These are phyloP conservation scores for Epipyxis sp. DNA, from an alignment of 108 stramenopile genomes.

Conservation along the genomic window DNA sequence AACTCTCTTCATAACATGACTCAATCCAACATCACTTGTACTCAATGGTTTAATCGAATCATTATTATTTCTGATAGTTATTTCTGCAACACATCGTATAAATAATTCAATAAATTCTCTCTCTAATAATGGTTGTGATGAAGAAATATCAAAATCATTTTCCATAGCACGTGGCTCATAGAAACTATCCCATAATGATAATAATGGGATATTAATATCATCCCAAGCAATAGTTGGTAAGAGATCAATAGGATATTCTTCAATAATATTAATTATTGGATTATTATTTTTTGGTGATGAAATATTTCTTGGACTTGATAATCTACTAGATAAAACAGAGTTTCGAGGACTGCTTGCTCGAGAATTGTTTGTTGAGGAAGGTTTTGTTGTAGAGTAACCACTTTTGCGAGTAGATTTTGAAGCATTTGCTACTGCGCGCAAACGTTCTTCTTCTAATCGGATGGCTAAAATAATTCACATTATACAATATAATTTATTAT, in stretches of 20 bases:
- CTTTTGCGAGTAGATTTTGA: too few relatives aligned
- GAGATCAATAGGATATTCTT: background rate
- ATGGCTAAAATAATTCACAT: too few relatives aligned
- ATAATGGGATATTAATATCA: background rate
- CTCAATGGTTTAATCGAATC: too few relatives aligned
- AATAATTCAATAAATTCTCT: conserved; percentile 9
- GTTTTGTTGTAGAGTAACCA: too few relatives aligned
- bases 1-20: background rate
- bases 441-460: too few relatives aligned
- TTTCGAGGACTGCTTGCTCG: background rate
- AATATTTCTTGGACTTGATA: background rate
- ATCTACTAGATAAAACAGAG: background rate
- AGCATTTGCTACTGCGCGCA: too few relatives aligned
- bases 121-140: conserved; percentile 11
- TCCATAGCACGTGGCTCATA: background rate
- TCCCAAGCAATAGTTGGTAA: background rate
- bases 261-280: background rate
- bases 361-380: background rate
- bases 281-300: background rate
- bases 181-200: background rate
- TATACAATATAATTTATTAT: too few relatives aligned
- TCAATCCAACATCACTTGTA: background rate
- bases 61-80: too few relatives aligned
- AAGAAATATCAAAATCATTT: too few relatives aligned
- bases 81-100: background rate